Base-by-base conservation (phyloP, 306 rosid species). In the Medicago arabica region DNA sequence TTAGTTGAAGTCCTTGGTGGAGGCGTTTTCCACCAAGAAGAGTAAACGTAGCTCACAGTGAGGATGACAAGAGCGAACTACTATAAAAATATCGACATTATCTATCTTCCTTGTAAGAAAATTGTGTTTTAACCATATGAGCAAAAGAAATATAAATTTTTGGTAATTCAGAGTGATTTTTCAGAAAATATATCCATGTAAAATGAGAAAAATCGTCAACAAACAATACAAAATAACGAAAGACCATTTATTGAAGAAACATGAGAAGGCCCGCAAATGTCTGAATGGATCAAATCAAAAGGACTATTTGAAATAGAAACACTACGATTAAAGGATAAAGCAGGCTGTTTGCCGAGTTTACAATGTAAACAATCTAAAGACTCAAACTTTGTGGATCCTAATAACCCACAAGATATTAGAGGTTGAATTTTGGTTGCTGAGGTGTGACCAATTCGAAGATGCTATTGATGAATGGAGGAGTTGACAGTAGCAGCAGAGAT, bases 301-400 rank as follows among this genome's bases (percentile, higher is more conserved):
- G 59, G 59, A 16, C 59, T 16, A 16, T 53, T 10, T 16, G 59
- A 53, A 53, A 53, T 16, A 16, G 59, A 55, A 19, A 18, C 5
- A 55, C 14, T 55, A 55, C 15, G 25, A 21, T 55, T 55, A 55
- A 55, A 55, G 62, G 62, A 23, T 18, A 55, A 55, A 2, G 62
- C 34, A 0, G 34, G 34, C 6, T 19, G 62, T 55, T 55, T 55
- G 17, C 15, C 62, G 9, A 55, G 62, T 19, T 55, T 55, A 11
- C 62, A 55, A 55, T 55, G 25, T 23, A 55, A 55, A 9, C 62
- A 18, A 55, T 55, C 34, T 19, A 55, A 55, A 9, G 62, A 19
- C 62, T 55, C 62, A 55, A 55, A 55, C 31, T 55, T 55, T 55
- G 34, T 55, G 28, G 62, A 55, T 55, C 62, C 62, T 55, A 18